Evolutionary conservation across 805 yeast genomes (phyloP), one percentile per base, ranked within the genome.

Genomic region (Candida hungchunana): DNA sequence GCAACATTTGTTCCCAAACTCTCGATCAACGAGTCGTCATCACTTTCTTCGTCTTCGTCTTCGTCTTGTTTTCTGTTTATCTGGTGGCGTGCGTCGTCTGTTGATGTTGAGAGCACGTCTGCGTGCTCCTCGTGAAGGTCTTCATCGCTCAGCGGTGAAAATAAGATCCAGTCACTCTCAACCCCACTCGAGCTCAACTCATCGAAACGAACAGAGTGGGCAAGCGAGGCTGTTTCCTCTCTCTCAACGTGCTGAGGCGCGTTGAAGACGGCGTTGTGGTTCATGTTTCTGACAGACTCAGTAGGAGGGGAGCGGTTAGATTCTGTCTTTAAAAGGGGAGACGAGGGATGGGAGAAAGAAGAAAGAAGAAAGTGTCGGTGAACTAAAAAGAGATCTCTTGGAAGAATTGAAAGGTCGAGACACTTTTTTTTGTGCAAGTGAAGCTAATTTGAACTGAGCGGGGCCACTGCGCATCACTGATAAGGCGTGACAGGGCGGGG

Each of bases 111-210:
- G 3, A 53, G 33, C 4, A 51, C 46, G 22, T 48, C 56, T 15
- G 10, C 28, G 3, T 33, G 25, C 10, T 16, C 29, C 6, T 32
- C 42, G 3, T 40, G n/a, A n/a, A n/a, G n/a, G n/a, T n/a, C n/a
- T n/a, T n/a, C 45, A 12, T 39, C 42, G 19, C 32, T 32, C 6
- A 29, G 36, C 8, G 56, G 55, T 0, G 53, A 46, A 32, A 54
- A 53, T 32, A 53, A 31, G 31, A 54, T 43, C 58, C 57, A 53
- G 30, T 51, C 56, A 13, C 48, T 50, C 8, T 46, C 54, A 2
- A 44, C 46, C 11, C 51, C 51, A 17, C 45, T 43, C 1, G 56
- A 49, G 34, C 56, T 51, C 16, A 47, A 30, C 20, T 46, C 51
- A 16, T 50, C 52, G 15, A 27, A 44, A 25, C 34, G 41, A 8